Evolutionary conservation across 331 rosid species (phyloP).

Genomic region (Quercus phellos): DNA sequence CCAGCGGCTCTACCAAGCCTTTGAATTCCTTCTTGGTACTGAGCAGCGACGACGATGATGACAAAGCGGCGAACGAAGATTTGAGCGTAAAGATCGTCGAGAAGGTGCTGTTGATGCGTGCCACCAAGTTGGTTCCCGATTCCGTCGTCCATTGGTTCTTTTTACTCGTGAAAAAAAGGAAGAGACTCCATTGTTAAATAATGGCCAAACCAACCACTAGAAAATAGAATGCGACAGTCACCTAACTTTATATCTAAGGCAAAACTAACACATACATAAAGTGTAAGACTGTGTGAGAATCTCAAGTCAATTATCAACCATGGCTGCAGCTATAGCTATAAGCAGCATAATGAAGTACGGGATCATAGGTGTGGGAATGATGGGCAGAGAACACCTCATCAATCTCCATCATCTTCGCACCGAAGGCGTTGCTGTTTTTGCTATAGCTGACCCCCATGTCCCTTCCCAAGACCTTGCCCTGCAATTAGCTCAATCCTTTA

Average conservation of each 20-base stretch:
- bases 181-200: too few relatives aligned
- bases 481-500: constrained; percentile 52
- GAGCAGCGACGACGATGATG: constrained; percentile 50
- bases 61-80: constrained; percentile 67
- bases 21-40: constrained; percentile 11
- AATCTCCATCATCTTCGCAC: constrained; percentile 68
- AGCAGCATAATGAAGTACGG: constrained; percentile 55
- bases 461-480: constrained; percentile 70
- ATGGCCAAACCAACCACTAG: too few relatives aligned
- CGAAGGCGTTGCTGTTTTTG: constrained; percentile 56
- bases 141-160: too few relatives aligned
- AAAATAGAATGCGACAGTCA: not conserved
- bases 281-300: not conserved
- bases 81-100: constrained; percentile 54
- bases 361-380: constrained; percentile 93
- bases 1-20: not conserved
- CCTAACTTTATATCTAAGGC: not conserved
- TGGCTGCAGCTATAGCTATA: constrained; percentile 22
- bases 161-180: too few relatives aligned
- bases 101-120: constrained; percentile 46
- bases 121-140: constrained; percentile 18
- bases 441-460: constrained; percentile 81
- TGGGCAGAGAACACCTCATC: constrained; percentile 90
- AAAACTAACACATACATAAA: not conserved
- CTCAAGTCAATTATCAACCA: not conserved